Percentiles rank a stretch among this genome's conserved stretches.
These are phyloP conservation scores for Plantago elongata DNA, from an alignment of 257 asterid species.

Conservation along the genomic window DNA sequence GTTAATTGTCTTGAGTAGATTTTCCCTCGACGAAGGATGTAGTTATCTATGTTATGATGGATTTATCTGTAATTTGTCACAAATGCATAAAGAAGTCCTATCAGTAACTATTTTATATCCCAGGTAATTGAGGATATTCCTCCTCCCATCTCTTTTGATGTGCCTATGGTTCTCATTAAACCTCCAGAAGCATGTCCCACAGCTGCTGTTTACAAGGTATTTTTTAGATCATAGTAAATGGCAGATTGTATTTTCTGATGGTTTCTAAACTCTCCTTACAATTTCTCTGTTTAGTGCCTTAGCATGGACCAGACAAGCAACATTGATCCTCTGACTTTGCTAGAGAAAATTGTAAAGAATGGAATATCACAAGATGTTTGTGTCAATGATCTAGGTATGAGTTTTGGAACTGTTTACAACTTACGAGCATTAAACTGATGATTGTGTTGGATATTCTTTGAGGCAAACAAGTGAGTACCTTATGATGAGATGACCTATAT, in stretches of 20 bases:
- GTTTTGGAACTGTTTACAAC: slow-evolving; percentile 2
- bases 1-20: neutral
- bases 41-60: neutral
- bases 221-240: slow-evolving; percentile 4
- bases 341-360: slow-evolving; percentile 60
- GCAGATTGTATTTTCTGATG: slow-evolving; percentile 5
- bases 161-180: slow-evolving; percentile 89
- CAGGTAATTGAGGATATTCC: slow-evolving; percentile 83
- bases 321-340: slow-evolving; percentile 70
- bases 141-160: slow-evolving; percentile 49
- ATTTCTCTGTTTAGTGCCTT: slow-evolving; percentile 47
- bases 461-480: slow-evolving; percentile 4
- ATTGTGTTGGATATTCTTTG: neutral
- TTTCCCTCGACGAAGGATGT: neutral
- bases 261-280: slow-evolving; percentile 9
- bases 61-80: neutral
- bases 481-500: neutral
- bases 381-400: slow-evolving; percentile 79
- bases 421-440: neutral
- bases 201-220: slow-evolving; percentile 96
- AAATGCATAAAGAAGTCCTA: slow-evolving; percentile 1
- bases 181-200: slow-evolving; percentile 93
- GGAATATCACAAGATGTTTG: slow-evolving; percentile 90
- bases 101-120: neutral
- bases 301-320: slow-evolving; percentile 58